Evolutionary conservation across 306 rosid species (phyloP).

Genomic region (Crotalaria pallida): DNA sequence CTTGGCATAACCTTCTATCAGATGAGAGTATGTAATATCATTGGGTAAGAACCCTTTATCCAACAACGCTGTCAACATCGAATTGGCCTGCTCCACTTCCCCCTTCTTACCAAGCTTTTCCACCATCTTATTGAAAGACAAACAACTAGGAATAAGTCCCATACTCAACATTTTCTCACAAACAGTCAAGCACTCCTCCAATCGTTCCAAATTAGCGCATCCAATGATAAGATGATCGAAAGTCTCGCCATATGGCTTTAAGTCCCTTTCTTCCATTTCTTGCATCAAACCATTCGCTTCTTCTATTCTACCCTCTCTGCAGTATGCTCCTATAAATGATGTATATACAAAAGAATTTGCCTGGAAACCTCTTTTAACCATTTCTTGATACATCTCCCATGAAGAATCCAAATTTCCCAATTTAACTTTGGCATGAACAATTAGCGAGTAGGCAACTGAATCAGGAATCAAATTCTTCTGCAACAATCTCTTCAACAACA

Average conservation of each 20-base stretch:
- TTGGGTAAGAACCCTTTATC: constrained; percentile 64
- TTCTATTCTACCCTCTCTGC: constrained; percentile 49
- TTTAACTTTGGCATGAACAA: constrained; percentile 45
- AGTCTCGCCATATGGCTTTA: constrained; percentile 54
- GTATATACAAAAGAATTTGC: constrained; percentile 60
- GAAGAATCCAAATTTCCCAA: constrained; percentile 41
- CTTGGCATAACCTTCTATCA: constrained; percentile 51
- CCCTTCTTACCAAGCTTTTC: constrained; percentile 52
- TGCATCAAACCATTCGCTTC: constrained; percentile 46
- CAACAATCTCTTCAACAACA: constrained; percentile 65
- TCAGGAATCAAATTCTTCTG: constrained; percentile 66
- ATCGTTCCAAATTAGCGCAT: constrained; percentile 34
- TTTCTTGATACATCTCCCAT: constrained; percentile 45
- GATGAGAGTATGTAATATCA: constrained; percentile 42
- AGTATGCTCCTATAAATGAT: constrained; percentile 53
- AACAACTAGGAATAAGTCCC: constrained; percentile 60
- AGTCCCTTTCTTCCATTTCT: constrained; percentile 55
- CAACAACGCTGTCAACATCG: constrained; percentile 44
- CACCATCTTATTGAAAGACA: constrained; percentile 51
- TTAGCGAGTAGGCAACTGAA: constrained; percentile 54
- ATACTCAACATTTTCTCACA: constrained; percentile 52
- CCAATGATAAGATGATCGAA: constrained; percentile 59
- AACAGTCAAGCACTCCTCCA: constrained; percentile 39
- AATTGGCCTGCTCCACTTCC: constrained; percentile 43
- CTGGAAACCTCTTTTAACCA: constrained; percentile 61